phyloP scores from a whole-genome alignment of 768 basidiomycete species.

The Crucibulum laeve region DNA sequence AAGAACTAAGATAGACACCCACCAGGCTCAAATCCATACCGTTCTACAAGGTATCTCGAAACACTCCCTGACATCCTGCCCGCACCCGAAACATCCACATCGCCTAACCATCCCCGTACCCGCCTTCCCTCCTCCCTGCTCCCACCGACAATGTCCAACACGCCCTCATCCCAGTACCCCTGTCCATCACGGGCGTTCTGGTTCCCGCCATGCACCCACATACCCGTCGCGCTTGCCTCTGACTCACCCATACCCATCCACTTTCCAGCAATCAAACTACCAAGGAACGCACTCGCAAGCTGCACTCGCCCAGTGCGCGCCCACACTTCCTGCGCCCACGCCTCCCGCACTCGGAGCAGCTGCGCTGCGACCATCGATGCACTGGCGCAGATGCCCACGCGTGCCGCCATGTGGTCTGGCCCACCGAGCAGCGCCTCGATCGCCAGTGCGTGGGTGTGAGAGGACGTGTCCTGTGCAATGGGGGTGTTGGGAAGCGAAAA shows the following conservation, averaged over 20 bases:
- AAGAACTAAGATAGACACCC: slow-evolving; percentile 6
- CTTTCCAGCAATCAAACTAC: slow-evolving; percentile 66
- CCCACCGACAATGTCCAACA: slow-evolving; percentile 76
- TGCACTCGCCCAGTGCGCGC: slow-evolving; percentile 71
- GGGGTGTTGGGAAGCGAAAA: slow-evolving; percentile 76
- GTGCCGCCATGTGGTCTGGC: slow-evolving; percentile 70
- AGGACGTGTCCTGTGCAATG: slow-evolving; percentile 75
- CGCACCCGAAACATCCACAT: slow-evolving; percentile 67
- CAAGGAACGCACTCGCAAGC: slow-evolving; percentile 72
- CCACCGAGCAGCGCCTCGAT: slow-evolving; percentile 77
- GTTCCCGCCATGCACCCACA: slow-evolving; percentile 65
- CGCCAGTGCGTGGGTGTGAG: slow-evolving; percentile 71
- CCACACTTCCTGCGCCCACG: slow-evolving; percentile 77
- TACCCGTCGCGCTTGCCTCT: slow-evolving; percentile 73
- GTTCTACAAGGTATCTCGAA: slow-evolving; percentile 71
- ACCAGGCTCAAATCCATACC: slow-evolving; percentile 81
- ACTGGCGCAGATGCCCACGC: slow-evolving; percentile 70
- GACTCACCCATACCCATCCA: slow-evolving; percentile 72
- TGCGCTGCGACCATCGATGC: slow-evolving; percentile 73
- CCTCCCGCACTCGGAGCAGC: slow-evolving; percentile 73
- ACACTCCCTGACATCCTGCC: slow-evolving; percentile 61
- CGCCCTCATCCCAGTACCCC: slow-evolving; percentile 74
- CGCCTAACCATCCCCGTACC: slow-evolving; percentile 79
- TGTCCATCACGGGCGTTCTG: slow-evolving; percentile 21
- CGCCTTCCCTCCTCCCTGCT: slow-evolving; percentile 68